A percentile compares a stretch with the other conserved stretches of the same genome.
Conservation (phyloP, 1,284 basidiomycete species). For the Moesziomyces aphidis region DNA sequence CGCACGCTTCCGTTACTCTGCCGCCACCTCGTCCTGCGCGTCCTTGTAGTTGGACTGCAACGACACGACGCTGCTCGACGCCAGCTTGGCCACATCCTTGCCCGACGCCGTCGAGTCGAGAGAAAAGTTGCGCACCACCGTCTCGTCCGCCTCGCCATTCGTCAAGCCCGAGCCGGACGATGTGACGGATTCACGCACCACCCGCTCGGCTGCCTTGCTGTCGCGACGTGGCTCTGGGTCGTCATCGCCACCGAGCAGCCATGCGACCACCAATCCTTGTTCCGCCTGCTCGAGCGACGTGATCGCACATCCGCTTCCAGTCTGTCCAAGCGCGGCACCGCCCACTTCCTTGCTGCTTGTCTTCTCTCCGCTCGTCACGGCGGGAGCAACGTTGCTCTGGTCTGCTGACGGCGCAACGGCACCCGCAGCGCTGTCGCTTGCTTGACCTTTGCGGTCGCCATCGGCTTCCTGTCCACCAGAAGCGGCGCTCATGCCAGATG, state of each 20-base stretch:
- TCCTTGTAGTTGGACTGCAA: conserved; percentile 47
- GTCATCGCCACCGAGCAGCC: conserved; percentile 57
- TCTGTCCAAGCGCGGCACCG: not conserved
- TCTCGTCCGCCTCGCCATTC: conserved; percentile 1
- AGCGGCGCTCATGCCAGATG: conserved; percentile 6
- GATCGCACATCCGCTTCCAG: not conserved
- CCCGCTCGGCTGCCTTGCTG: not conserved
- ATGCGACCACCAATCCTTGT: conserved; percentile 47
- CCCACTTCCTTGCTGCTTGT: not conserved
- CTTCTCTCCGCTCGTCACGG: not conserved
- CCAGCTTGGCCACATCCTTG: conserved; percentile 5
- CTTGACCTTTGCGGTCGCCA: not conserved
- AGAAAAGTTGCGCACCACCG: not conserved
- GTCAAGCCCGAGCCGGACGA: conserved; percentile 2
- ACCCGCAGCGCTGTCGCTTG: conserved; percentile 3
- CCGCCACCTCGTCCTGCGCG: conserved; percentile 21
- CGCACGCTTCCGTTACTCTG: conserved; percentile 1
- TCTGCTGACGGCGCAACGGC: not conserved
- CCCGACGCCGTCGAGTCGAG: conserved; percentile 14
- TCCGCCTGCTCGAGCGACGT: conserved; percentile 34
- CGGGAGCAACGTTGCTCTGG: too few species aligned
- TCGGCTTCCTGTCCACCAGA: conserved; percentile 6
- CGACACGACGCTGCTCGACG: conserved; percentile 41
- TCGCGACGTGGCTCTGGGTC: conserved; percentile 3
- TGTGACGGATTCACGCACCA: not conserved